Percentiles rank a stretch among this genome's conserved stretches.
Evolutionary conservation across 106 monocot species (phyloP).

Genomic region (Dactylorhiza incarnata): DNA sequence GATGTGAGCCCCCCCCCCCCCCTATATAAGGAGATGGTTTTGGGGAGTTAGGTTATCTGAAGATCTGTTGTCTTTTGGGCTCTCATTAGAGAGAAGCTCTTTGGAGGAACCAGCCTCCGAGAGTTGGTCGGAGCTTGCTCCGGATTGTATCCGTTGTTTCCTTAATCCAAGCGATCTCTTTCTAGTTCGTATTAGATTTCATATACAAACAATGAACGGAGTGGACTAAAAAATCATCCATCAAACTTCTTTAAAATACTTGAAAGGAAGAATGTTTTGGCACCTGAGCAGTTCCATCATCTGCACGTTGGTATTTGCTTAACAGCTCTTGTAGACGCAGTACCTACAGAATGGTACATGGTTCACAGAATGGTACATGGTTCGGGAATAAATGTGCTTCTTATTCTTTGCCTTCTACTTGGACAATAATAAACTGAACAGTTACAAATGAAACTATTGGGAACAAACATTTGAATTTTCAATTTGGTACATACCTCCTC

Average conservation of each 20-base stretch:
- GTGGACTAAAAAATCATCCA: background rate
- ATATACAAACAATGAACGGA: background rate
- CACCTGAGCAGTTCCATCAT: constrained; percentile 93
- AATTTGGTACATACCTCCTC: constrained; percentile 62
- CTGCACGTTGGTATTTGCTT: constrained; percentile 86
- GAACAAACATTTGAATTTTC: background rate
- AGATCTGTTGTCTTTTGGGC: no score
- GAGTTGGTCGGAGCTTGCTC: no score
- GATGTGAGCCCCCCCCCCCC: no score
- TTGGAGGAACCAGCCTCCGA: no score
- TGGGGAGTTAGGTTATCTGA: no score
- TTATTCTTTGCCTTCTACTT: background rate
- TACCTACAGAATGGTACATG: constrained; percentile 39
- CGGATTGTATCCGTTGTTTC: no score
- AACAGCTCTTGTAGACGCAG: constrained; percentile 90
- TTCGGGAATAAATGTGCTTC: background rate
- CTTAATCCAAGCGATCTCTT: no score
- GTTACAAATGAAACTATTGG: background rate
- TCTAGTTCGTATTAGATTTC: background rate
- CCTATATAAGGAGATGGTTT: no score
- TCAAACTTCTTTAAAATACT: background rate
- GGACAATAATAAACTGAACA: background rate
- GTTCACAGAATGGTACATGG: constrained; percentile 13
- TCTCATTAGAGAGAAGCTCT: no score
- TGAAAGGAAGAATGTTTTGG: background rate